These are phyloP conservation scores for Beauveria rudraprayagi DNA, from an alignment of 2,329 filamentous ascomycete genomes.

Conservation along the genomic window DNA sequence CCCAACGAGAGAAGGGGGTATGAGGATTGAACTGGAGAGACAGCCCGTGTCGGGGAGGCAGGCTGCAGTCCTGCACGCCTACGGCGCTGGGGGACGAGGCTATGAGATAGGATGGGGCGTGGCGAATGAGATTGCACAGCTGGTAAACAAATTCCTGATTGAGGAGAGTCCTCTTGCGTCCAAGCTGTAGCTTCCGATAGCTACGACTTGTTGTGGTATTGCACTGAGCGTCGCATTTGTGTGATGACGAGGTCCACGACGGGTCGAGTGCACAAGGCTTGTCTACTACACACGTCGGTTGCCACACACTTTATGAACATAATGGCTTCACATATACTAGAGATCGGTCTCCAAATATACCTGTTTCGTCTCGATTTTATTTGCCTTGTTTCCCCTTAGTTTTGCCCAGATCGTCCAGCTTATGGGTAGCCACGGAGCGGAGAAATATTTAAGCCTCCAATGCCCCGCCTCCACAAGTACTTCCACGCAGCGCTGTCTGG, in stretches of 20 bases:
- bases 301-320: not conserved
- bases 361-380: not conserved
- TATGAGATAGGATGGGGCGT: slow-evolving; percentile 55
- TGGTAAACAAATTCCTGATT: not conserved
- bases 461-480: slow-evolving; percentile 12
- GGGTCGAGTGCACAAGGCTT: not conserved
- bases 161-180: not conserved
- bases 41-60: not conserved
- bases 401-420: not conserved
- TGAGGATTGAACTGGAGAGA: slow-evolving; percentile 20
- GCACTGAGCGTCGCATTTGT: not conserved
- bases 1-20: slow-evolving; percentile 35
- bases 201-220: too few species aligned
- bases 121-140: slow-evolving; percentile 37
- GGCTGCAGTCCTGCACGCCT: slow-evolving; percentile 39
- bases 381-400: not conserved
- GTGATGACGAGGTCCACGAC: not conserved
- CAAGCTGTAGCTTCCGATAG: not conserved
- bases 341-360: not conserved
- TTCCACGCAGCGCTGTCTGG: not conserved
- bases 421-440: slow-evolving; percentile 5
- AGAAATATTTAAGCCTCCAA: slow-evolving; percentile 11
- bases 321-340: not conserved
- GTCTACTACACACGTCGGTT: not conserved
- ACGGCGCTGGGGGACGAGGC: slow-evolving; percentile 53